Percentiles rank a stretch among this genome's conserved stretches.
Conservation (phyloP, 306 rosid species). For the Sophora flavescens region DNA sequence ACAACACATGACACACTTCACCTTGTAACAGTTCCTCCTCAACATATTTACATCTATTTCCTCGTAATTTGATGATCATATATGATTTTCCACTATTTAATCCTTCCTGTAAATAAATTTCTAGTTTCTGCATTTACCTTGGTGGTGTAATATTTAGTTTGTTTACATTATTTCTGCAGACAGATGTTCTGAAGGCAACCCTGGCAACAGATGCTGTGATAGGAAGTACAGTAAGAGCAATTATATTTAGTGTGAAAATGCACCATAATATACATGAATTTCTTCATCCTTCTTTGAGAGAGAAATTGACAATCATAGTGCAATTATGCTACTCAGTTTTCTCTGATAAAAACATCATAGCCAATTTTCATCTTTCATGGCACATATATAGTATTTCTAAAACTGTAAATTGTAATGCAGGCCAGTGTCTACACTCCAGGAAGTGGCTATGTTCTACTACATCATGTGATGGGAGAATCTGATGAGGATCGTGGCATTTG, state of each 20-base stretch:
- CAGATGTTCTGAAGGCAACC: constrained; percentile 91
- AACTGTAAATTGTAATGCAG: constrained; percentile 59
- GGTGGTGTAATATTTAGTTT: constrained; percentile 31
- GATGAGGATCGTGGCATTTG: constrained; percentile 91
- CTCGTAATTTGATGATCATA: constrained; percentile 16
- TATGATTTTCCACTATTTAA: neutral
- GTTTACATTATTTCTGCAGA: constrained; percentile 59
- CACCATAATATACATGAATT: constrained; percentile 3
- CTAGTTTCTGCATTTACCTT: constrained; percentile 25
- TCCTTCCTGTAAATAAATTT: neutral
- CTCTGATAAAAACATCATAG: constrained; percentile 11
- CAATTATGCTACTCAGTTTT: constrained; percentile 37
- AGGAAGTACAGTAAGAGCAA: constrained; percentile 76
- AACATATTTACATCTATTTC: constrained; percentile 25
- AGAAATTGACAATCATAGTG: constrained; percentile 4
- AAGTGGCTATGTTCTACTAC: constrained; percentile 96
- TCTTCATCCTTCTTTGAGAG: constrained; percentile 35
- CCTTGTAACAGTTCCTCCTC: neutral
- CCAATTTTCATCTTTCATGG: constrained; percentile 29
- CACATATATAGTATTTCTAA: constrained; percentile 14
- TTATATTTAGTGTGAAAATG: constrained; percentile 26
- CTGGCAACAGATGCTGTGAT: constrained; percentile 95
- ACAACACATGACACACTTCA: constrained; percentile 7
- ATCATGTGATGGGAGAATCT: constrained; percentile 98
- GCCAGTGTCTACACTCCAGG: constrained; percentile 88